A percentile compares a stretch with the other conserved stretches of the same genome.
phyloP scores from a whole-genome alignment of 1,284 basidiomycete species.

The Tetrapyrgos nigripes region DNA sequence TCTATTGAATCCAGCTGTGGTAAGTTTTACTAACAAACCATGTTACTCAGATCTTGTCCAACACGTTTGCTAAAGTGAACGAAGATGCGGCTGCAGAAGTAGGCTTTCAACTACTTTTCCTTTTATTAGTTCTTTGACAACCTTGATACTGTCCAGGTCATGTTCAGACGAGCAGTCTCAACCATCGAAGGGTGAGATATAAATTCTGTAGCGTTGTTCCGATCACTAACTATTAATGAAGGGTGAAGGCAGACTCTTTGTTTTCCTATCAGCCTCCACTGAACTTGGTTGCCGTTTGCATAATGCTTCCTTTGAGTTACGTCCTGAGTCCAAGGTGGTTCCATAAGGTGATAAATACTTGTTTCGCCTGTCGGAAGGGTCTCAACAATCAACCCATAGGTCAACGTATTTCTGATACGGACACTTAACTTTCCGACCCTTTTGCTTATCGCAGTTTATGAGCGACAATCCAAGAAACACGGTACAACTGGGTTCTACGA shows the following conservation, averaged over 20 bases:
- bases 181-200: slow-evolving; percentile 82
- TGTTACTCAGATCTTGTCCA: slow-evolving; percentile 79
- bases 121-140: slow-evolving; percentile 1
- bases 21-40: slow-evolving; percentile 2
- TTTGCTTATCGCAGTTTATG: slow-evolving; percentile 81
- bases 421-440: slow-evolving; percentile 88
- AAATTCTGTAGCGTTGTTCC: slow-evolving; percentile 6
- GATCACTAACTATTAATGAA: slow-evolving; percentile 37
- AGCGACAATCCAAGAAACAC: slow-evolving; percentile 75
- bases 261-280: slow-evolving; percentile 95
- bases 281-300: slow-evolving; percentile 81
- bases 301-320: slow-evolving; percentile 87
- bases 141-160: slow-evolving; percentile 61
- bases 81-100: slow-evolving; percentile 93
- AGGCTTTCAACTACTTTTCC: slow-evolving; percentile 15
- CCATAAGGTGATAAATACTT: slow-evolving; percentile 65
- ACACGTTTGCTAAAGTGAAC: slow-evolving; percentile 92
- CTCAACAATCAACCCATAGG: slow-evolving; percentile 47
- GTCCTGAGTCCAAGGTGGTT: slow-evolving; percentile 82
- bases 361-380: slow-evolving; percentile 7
- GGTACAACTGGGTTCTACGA: slow-evolving; percentile 75
- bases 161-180: slow-evolving; percentile 91
- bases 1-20: not conserved
- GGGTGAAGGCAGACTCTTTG: slow-evolving; percentile 86
- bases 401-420: slow-evolving; percentile 89